Evolutionary conservation across 1,139 yeast genomes (phyloP).

Genomic region (Geotrichum carabidarum): DNA sequence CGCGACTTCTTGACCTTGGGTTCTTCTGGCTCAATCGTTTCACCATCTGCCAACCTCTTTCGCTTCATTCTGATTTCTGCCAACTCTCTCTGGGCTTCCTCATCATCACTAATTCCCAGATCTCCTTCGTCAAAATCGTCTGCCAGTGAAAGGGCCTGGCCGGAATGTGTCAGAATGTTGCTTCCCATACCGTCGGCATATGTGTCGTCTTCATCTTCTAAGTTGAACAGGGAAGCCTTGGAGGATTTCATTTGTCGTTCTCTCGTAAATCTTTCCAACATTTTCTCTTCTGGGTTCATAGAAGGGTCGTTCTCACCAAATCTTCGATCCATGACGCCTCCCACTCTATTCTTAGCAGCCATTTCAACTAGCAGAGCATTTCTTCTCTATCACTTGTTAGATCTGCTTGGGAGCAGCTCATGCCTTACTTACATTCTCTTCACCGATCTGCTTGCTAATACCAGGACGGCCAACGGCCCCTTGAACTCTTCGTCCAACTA

Average conservation of each 20-base stretch:
- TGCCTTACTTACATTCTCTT: constrained; percentile 40
- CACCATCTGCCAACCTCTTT: constrained; percentile 27
- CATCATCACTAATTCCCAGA: constrained; percentile 44
- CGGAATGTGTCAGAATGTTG: constrained; percentile 70
- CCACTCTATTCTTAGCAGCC: constrained; percentile 60
- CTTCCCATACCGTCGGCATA: constrained; percentile 31
- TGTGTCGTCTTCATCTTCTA: constrained; percentile 65
- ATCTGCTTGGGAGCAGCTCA: neutral
- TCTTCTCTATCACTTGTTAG: constrained; percentile 42
- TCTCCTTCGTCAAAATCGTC: constrained; percentile 48
- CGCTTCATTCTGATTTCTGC: constrained; percentile 18
- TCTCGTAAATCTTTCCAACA: constrained; percentile 88
- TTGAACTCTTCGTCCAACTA: constrained; percentile 52
- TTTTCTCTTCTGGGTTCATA: constrained; percentile 80
- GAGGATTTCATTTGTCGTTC: constrained; percentile 54
- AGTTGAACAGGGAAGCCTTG: constrained; percentile 54
- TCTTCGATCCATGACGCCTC: constrained; percentile 78
- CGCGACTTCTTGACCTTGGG: constrained; percentile 71
- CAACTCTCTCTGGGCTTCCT: constrained; percentile 27
- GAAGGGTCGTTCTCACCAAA: constrained; percentile 81
- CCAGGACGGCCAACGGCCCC: constrained; percentile 70
- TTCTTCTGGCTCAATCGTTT: constrained; percentile 37
- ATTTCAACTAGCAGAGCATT: constrained; percentile 62
- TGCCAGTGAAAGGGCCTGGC: constrained; percentile 56
- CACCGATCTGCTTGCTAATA: constrained; percentile 70